Percentiles rank a stretch among this genome's conserved stretches.
Evolutionary conservation across 768 basidiomycete genomes (phyloP).

Genomic region (Sarcomyxa edulis): DNA sequence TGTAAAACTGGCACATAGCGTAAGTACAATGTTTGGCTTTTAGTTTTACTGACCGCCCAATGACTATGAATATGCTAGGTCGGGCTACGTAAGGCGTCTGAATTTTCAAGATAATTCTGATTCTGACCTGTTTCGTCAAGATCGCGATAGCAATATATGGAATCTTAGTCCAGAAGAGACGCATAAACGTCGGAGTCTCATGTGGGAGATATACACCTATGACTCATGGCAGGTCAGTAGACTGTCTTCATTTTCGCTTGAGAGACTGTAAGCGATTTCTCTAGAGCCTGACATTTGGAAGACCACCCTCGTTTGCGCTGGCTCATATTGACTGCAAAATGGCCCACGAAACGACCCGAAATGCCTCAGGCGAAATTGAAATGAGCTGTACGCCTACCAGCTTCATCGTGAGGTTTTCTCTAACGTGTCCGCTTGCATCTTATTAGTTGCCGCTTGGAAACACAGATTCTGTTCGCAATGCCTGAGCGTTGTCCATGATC

Average conservation of each 20-base stretch:
- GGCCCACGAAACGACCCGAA: conserved; percentile 40
- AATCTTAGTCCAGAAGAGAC: conserved; percentile 52
- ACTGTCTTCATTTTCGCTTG: too few relatives aligned
- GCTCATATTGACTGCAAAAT: conserved; percentile 52
- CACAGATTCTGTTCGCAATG: conserved; percentile 61
- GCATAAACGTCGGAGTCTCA: conserved; percentile 49
- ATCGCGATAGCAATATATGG: conserved; percentile 67
- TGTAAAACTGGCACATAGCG: conserved; percentile 67
- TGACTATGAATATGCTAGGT: conserved; percentile 33
- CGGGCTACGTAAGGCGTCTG: conserved; percentile 54
- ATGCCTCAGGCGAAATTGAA: conserved; percentile 45
- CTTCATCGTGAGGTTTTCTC: conserved; percentile 8
- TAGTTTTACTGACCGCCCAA: conserved; percentile 15
- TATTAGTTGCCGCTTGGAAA: conserved; percentile 62
- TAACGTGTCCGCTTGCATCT: conserved; percentile 1
- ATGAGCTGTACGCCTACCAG: conserved; percentile 67
- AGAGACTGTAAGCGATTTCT: conserved; percentile 3
- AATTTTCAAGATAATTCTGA: conserved; percentile 6
- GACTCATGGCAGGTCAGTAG: conserved; percentile 63
- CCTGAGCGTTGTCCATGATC: conserved; percentile 58
- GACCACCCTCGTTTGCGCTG: conserved; percentile 60
- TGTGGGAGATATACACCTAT: conserved; percentile 64
- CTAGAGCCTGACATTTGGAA: conserved; percentile 67
- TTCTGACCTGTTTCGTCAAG: conserved; percentile 26
- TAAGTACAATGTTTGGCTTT: conserved; percentile 23